Conservation (phyloP, 768 basidiomycete species). For the Holtermannia corniformis region DNA sequence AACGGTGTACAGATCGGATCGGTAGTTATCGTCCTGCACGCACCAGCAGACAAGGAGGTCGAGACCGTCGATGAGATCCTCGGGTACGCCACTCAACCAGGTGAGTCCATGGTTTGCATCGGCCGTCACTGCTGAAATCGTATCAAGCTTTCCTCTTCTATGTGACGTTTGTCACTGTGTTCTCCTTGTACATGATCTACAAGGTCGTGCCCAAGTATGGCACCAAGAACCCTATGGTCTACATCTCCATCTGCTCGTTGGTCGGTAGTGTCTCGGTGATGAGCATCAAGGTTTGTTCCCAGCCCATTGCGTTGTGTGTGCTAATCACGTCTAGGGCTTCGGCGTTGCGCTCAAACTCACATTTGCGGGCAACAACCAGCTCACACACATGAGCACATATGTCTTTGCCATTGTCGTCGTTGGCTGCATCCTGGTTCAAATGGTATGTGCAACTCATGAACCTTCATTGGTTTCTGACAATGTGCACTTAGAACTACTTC, state of each 20-base stretch:
- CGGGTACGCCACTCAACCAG: slow-evolving; percentile 83
- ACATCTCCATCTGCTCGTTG: slow-evolving; percentile 91
- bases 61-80: slow-evolving; percentile 89
- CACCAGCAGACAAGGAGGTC: slow-evolving; percentile 89
- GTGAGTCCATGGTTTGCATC: slow-evolving; percentile 45
- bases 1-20: slow-evolving; percentile 59
- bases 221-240: slow-evolving; percentile 76
- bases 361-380: slow-evolving; percentile 84
- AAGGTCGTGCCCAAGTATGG: slow-evolving; percentile 74
- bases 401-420: slow-evolving; percentile 76
- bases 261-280: slow-evolving; percentile 96
- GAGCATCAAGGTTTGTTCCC: slow-evolving; percentile 64
- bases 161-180: slow-evolving; percentile 71
- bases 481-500: slow-evolving; percentile 50
- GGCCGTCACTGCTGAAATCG: background rate
- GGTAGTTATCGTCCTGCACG: slow-evolving; percentile 88
- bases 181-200: slow-evolving; percentile 80
- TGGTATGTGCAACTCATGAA: slow-evolving; percentile 40
- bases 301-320: background rate
- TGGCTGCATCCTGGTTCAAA: slow-evolving; percentile 57
- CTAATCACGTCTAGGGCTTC: slow-evolving; percentile 51
- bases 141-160: slow-evolving; percentile 76
- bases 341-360: slow-evolving; percentile 95
- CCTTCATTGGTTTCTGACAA: background rate
- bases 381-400: slow-evolving; percentile 91